phyloP scores from a whole-genome alignment of 805 yeast genomes.

The Hanseniaspora singularis region DNA sequence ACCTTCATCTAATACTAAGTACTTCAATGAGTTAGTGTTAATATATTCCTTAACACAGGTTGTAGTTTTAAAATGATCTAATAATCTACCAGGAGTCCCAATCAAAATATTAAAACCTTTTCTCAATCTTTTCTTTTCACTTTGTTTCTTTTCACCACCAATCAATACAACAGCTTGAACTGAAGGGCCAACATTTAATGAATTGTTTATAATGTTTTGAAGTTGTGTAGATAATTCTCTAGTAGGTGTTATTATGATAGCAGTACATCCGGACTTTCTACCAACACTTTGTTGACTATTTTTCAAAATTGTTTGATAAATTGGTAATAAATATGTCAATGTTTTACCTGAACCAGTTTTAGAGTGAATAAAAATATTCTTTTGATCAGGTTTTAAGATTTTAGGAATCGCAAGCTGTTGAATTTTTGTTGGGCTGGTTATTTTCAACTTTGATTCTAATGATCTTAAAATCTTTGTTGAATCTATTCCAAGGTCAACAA shows the following conservation, averaged over 20 bases:
- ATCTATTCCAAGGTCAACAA: constrained; percentile 59
- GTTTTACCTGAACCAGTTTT: constrained; percentile 99
- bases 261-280: constrained; percentile 66
- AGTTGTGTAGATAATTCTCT: constrained; percentile 90
- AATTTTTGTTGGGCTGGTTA: constrained; percentile 68
- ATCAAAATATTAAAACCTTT: constrained; percentile 94
- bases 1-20: constrained; percentile 92
- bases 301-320: constrained; percentile 57
- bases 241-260: constrained; percentile 82
- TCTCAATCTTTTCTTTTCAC: constrained; percentile 89
- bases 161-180: constrained; percentile 76
- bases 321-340: constrained; percentile 72
- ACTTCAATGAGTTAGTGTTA: constrained; percentile 54
- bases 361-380: constrained; percentile 80
- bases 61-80: constrained; percentile 90
- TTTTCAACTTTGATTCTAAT: constrained; percentile 43
- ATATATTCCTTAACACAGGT: constrained; percentile 44
- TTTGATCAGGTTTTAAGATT: constrained; percentile 28
- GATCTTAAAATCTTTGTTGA: constrained; percentile 38
- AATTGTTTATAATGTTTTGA: constrained; percentile 38
- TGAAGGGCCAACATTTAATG: constrained; percentile 45
- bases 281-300: constrained; percentile 33
- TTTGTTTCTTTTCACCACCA: constrained; percentile 96
- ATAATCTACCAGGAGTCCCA: constrained; percentile 93
- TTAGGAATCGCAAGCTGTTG: constrained; percentile 73